phyloP scores from a whole-genome alignment of 805 yeast genomes.

The Metschnikowia continentalis region DNA sequence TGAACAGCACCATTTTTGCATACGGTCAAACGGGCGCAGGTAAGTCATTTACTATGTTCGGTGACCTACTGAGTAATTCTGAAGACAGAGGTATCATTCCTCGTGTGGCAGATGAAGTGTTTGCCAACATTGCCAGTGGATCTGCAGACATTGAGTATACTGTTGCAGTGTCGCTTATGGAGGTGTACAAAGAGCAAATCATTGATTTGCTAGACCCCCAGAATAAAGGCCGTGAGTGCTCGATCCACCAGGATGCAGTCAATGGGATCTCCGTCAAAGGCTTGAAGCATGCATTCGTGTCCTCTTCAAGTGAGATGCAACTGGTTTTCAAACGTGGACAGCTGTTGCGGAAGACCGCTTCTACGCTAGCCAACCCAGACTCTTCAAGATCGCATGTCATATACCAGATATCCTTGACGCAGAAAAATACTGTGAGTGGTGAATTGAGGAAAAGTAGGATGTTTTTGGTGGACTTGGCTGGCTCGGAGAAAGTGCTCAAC shows the following conservation, averaged over 20 bases:
- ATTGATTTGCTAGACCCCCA: conserved; percentile 56
- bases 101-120: conserved; percentile 62
- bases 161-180: conserved; percentile 71
- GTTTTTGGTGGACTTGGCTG: conserved; percentile 80
- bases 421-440: conserved; percentile 52
- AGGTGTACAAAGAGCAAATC: conserved; percentile 74
- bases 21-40: conserved; percentile 83
- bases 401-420: conserved; percentile 63
- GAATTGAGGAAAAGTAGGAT: conserved; percentile 59
- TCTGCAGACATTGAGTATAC: conserved; percentile 55
- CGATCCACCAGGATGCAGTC: conserved; percentile 59
- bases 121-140: conserved; percentile 46
- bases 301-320: conserved; percentile 55
- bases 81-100: conserved; percentile 62
- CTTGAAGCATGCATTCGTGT: conserved; percentile 58
- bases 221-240: conserved; percentile 27
- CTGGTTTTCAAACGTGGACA: conserved; percentile 57
- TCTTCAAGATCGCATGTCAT: conserved; percentile 81
- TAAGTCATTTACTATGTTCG: conserved; percentile 75
- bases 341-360: conserved; percentile 48
- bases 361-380: conserved; percentile 67
- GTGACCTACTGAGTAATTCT: conserved; percentile 22
- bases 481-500: conserved; percentile 75
- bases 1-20: conserved; percentile 71
- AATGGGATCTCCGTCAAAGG: conserved; percentile 71